Conservation (phyloP, 2,329 filamentous ascomycete genomes). For the Sporothrix brasiliensis region DNA sequence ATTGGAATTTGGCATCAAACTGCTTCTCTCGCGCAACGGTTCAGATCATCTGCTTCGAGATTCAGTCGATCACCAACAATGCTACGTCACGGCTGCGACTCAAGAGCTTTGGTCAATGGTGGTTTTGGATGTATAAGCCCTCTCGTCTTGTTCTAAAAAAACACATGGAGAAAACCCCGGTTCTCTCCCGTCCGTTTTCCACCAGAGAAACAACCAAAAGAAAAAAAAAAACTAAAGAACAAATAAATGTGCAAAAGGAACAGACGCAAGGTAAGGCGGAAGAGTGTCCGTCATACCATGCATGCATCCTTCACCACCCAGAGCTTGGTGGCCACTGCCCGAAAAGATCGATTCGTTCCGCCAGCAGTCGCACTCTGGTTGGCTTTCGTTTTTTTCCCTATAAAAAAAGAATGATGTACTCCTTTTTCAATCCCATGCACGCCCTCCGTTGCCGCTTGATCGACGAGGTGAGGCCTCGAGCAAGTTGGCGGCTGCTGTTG, state of each 20-base stretch:
- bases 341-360: conserved; percentile 16
- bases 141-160: conserved; percentile 24
- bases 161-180: not conserved
- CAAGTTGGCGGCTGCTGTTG: not conserved
- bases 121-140: conserved; percentile 27
- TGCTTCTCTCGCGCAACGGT: not conserved
- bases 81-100: not conserved
- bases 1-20: not conserved
- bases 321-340: conserved; percentile 16
- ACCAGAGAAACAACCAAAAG: conserved; percentile 27
- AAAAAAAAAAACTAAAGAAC: conserved; percentile 26
- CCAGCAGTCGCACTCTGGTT: conserved; percentile 11
- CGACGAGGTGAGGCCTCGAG: not conserved
- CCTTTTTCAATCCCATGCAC: conserved; percentile 26
- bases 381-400: conserved; percentile 22
- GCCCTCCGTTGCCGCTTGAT: not conserved
- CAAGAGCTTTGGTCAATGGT: conserved; percentile 21
- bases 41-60: too few relatives aligned
- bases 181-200: conserved; percentile 7
- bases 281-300: not conserved
- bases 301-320: not conserved
- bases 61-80: too few relatives aligned
- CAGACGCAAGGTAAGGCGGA: not conserved
- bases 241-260: conserved; percentile 18
- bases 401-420: conserved; percentile 27